phyloP scores from a whole-genome alignment of 1,139 yeast species.

The Lodderomyces beijingensis region DNA sequence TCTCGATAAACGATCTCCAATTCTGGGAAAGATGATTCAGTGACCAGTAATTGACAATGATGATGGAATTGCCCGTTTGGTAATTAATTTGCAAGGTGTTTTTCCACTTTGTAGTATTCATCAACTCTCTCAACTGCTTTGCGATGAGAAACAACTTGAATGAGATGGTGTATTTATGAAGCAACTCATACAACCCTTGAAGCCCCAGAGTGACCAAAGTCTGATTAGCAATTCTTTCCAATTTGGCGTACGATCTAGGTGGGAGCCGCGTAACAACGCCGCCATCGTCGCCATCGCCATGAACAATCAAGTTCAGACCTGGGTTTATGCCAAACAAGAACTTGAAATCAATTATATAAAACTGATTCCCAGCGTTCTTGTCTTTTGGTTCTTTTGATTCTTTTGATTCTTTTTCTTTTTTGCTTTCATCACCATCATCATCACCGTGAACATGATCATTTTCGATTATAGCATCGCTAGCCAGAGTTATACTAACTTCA shows the following conservation, averaged over 20 bases:
- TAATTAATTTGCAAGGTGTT: constrained; percentile 65
- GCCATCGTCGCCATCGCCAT: constrained; percentile 15
- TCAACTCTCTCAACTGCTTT: constrained; percentile 54
- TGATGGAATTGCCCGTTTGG: constrained; percentile 56
- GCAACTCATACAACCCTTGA: constrained; percentile 57
- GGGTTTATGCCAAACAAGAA: constrained; percentile 51
- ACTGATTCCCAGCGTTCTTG: constrained; percentile 32
- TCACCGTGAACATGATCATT: constrained; percentile 17
- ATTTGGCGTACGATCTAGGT: constrained; percentile 32
- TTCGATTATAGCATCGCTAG: constrained; percentile 42
- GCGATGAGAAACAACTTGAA: constrained; percentile 71
- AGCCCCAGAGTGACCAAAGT: constrained; percentile 52
- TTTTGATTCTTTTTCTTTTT: background rate
- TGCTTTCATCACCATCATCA: constrained; percentile 22
- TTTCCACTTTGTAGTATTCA: constrained; percentile 56
- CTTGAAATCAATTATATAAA: constrained; percentile 72
- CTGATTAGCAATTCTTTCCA: constrained; percentile 57
- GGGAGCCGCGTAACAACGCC: constrained; percentile 32
- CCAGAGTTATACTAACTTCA: constrained; percentile 20
- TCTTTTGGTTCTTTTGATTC: background rate
- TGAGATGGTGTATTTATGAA: constrained; percentile 68
- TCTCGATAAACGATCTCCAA: constrained; percentile 53
- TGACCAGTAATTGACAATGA: constrained; percentile 71
- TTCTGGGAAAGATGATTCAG: constrained; percentile 34
- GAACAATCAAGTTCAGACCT: constrained; percentile 30